Percentiles rank a stretch among this genome's conserved stretches.
phyloP scores from a whole-genome alignment of 352 stramenopile genomes.

The Phytophthora fragariae region DNA sequence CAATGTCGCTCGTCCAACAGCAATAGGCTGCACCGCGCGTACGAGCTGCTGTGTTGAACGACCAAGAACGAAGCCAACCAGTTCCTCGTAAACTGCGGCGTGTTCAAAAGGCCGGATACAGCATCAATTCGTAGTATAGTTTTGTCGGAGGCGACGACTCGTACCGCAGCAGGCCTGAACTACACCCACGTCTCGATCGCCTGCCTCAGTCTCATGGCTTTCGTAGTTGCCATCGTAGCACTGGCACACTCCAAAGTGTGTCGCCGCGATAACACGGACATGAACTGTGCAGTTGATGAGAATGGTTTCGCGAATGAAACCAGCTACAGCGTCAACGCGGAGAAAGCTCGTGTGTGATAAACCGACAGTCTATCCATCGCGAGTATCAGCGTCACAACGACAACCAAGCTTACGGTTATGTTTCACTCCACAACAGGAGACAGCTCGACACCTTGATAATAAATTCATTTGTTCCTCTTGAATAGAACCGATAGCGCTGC shows the following conservation, averaged over 20 bases:
- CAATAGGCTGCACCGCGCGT: constrained; percentile 42
- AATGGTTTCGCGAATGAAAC: constrained; percentile 16
- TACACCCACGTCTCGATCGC: constrained; percentile 9
- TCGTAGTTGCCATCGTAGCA: constrained; percentile 26
- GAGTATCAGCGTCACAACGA: background rate
- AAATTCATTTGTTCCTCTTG: background rate
- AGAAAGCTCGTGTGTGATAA: background rate
- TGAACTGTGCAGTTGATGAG: constrained; percentile 5
- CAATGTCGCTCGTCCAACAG: constrained; percentile 12
- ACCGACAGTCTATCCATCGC: background rate
- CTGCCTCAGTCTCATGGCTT: constrained; percentile 26
- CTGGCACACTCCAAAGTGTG: constrained; percentile 28
- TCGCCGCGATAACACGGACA: background rate
- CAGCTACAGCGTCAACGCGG: background rate
- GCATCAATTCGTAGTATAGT: constrained; percentile 1
- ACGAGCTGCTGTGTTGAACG: constrained; percentile 57
- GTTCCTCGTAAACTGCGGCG: constrained; percentile 35
- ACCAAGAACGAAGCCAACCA: constrained; percentile 63
- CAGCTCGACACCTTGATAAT: background rate
- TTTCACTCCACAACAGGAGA: background rate
- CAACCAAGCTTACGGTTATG: background rate
- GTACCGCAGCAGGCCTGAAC: background rate
- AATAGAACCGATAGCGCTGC: background rate
- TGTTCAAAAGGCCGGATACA: constrained; percentile 4
- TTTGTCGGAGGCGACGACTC: background rate